Evolutionary conservation across 78 protist species (phyloP).

Genomic region (Emiliania huxleyi): DNA sequence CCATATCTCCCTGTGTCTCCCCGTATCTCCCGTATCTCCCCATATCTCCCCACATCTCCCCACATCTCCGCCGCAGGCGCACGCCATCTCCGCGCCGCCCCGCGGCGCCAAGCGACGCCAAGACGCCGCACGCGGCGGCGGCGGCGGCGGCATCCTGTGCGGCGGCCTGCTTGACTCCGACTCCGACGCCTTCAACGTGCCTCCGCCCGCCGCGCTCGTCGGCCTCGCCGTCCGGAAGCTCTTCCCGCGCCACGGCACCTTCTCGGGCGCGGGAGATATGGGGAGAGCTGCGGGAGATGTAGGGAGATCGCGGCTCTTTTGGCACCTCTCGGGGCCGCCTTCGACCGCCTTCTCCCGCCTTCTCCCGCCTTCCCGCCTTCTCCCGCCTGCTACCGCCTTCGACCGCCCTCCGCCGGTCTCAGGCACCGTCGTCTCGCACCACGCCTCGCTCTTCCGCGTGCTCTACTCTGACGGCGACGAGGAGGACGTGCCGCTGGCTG

Average conservation of each 20-base stretch:
- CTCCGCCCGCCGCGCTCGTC: not conserved
- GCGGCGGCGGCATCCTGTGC: not conserved
- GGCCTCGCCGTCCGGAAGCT: not conserved
- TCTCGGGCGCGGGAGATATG: not conserved
- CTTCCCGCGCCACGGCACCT: not conserved
- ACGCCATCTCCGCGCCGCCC: not conserved
- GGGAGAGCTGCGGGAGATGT: too few species aligned
- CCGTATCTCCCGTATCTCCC: too few species aligned
- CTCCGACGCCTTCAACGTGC: not conserved
- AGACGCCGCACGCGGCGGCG: not conserved
- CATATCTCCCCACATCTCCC: too few species aligned
- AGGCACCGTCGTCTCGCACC: too few species aligned
- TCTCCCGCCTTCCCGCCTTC: too few species aligned
- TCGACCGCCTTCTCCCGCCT: too few species aligned
- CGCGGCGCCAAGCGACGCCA: not conserved
- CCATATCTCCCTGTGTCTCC: too few species aligned
- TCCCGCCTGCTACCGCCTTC: too few species aligned
- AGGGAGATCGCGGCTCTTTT: too few species aligned
- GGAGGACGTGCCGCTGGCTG: not conserved
- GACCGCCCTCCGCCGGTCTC: too few species aligned
- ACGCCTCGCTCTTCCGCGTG: too few species aligned
- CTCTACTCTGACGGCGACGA: not conserved
- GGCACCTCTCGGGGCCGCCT: too few species aligned
- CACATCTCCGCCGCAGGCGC: not conserved
- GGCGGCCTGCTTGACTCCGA: not conserved